Evolutionary conservation across 306 rosid species (phyloP).

Genomic region (Dicorynia guianensis): DNA sequence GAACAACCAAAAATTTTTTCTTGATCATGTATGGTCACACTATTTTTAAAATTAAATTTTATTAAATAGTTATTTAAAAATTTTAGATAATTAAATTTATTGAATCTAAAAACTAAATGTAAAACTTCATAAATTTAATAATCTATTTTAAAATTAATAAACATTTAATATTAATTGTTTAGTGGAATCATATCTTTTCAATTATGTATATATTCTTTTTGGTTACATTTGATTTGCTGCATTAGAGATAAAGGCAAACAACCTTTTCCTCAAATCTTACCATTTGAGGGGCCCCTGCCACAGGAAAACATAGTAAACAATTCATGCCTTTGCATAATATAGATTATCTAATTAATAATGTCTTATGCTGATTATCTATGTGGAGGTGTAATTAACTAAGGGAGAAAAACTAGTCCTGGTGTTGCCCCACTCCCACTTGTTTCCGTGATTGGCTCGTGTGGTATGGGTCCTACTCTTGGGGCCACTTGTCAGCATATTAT

Average conservation of each 20-base stretch:
- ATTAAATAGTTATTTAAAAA: too few species aligned
- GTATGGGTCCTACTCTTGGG: neutral
- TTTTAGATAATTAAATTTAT: too few species aligned
- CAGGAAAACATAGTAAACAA: conserved; percentile 1
- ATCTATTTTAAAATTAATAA: too few species aligned
- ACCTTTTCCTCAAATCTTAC: conserved; percentile 66
- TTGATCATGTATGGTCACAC: too few species aligned
- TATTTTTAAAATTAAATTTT: too few species aligned
- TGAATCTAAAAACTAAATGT: too few species aligned
- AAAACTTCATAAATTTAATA: too few species aligned
- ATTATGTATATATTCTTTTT: conserved; percentile 45
- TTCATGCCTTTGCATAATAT: conserved; percentile 39
- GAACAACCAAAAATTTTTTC: conserved; percentile 16
- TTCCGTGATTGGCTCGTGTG: conserved; percentile 67
- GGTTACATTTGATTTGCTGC: conserved; percentile 39
- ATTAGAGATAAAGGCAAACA: conserved; percentile 54
- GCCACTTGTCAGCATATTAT: conserved; percentile 43
- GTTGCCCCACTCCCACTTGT: conserved; percentile 49
- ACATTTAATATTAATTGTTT: too few species aligned
- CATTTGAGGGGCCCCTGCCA: conserved; percentile 35
- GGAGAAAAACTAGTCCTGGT: conserved; percentile 35
- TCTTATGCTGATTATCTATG: conserved; percentile 40
- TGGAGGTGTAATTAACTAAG: conserved; percentile 36
- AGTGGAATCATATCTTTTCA: too few species aligned
- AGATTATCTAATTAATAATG: conserved; percentile 29